A percentile compares a stretch with the other conserved stretches of the same genome.
These are phyloP conservation scores for Gynochthodes officinalis DNA, from an alignment of 257 asterid species.

Conservation along the genomic window DNA sequence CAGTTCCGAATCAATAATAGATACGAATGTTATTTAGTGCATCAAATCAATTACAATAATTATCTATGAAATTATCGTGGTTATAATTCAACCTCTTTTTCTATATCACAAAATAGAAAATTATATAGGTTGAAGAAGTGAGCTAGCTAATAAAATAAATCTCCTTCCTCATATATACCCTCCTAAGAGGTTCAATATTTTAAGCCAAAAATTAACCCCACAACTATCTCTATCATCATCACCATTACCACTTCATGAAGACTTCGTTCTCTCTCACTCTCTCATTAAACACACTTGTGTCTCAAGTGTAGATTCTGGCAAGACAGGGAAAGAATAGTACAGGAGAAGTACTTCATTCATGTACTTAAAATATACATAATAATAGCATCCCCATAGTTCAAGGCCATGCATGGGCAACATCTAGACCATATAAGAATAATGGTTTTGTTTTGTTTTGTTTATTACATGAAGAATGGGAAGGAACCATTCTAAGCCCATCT, in stretches of 20 bases:
- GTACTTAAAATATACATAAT: too few relatives aligned
- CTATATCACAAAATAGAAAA: too few relatives aligned
- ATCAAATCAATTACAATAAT: too few relatives aligned
- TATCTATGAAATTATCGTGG: too few relatives aligned
- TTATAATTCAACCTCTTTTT: too few relatives aligned
- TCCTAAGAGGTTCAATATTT: too few relatives aligned
- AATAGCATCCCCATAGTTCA: too few relatives aligned
- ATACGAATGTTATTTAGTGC: too few relatives aligned
- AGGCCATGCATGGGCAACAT: constrained; percentile 22
- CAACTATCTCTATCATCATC: constrained; percentile 48
- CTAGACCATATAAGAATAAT: background rate
- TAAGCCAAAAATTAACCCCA: constrained; percentile 29
- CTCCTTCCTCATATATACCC: too few relatives aligned
- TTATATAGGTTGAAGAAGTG: too few relatives aligned
- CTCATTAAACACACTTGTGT: constrained; percentile 18
- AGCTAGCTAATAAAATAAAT: too few relatives aligned
- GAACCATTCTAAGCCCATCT: constrained; percentile 33
- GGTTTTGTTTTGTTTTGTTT: constrained; percentile 3
- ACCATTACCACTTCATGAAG: constrained; percentile 53
- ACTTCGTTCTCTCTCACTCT: constrained; percentile 27
- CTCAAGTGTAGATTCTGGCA: constrained; percentile 24
- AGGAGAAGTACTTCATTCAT: constrained; percentile 8
- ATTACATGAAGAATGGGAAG: constrained; percentile 34
- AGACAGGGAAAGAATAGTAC: constrained; percentile 5
- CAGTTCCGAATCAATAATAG: too few relatives aligned